Percentiles rank a stretch among this genome's conserved stretches.
Evolutionary conservation across 2,329 filamentous ascomycete species (phyloP).

Genomic region (Fusarium phyllophilum): DNA sequence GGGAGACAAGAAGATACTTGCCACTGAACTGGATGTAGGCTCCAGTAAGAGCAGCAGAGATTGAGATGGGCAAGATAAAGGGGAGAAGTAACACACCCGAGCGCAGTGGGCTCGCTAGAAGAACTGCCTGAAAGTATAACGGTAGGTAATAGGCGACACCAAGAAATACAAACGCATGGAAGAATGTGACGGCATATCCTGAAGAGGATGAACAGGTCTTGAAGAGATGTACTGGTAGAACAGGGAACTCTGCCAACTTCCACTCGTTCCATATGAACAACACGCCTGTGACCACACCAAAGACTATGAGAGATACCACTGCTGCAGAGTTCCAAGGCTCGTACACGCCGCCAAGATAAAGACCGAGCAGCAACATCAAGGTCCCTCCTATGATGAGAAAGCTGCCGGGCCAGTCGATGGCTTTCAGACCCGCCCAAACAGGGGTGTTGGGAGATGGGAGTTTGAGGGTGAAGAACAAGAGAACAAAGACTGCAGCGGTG

Average conservation of each 20-base stretch:
- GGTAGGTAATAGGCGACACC: conserved; percentile 76
- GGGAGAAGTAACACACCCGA: conserved; percentile 72
- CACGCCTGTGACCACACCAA: conserved; percentile 61
- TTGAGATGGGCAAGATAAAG: conserved; percentile 61
- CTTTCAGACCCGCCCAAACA: conserved; percentile 68
- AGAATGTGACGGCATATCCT: conserved; percentile 58
- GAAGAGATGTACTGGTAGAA: conserved; percentile 76
- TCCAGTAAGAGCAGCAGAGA: conserved; percentile 56
- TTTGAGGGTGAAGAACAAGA: conserved; percentile 71
- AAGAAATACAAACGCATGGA: conserved; percentile 69
- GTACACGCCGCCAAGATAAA: conserved; percentile 74
- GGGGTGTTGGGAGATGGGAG: conserved; percentile 74
- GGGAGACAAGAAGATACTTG: conserved; percentile 66
- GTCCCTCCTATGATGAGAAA: conserved; percentile 71
- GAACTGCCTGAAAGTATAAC: conserved; percentile 76
- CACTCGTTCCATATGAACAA: conserved; percentile 71
- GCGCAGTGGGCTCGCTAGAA: conserved; percentile 67
- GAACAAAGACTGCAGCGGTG: conserved; percentile 64
- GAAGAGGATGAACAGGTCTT: conserved; percentile 65
- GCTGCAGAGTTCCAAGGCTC: conserved; percentile 70
- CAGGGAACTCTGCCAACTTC: conserved; percentile 69
- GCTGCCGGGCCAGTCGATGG: conserved; percentile 70
- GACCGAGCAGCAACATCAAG: conserved; percentile 75
- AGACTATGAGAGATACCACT: conserved; percentile 71
- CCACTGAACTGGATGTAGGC: conserved; percentile 63